phyloP scores from a whole-genome alignment of 345 rosid species.

The Fremontodendron californicum region DNA sequence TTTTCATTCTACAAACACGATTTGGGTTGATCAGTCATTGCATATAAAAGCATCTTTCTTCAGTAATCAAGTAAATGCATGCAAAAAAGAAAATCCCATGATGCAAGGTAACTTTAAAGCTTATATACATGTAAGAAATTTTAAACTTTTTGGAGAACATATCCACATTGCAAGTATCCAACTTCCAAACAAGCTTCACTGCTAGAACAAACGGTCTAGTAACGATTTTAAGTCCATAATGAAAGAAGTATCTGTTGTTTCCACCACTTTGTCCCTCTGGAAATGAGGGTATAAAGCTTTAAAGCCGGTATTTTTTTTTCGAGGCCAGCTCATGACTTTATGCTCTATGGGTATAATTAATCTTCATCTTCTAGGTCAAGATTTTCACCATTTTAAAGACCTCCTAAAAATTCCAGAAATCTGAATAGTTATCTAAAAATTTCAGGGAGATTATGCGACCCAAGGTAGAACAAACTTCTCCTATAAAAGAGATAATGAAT shows the following conservation, averaged over 20 bases:
- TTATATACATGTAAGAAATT: not conserved
- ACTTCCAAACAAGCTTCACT: slow-evolving; percentile 1
- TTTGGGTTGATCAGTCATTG: not conserved
- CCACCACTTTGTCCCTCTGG: not conserved
- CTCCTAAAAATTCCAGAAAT: not conserved
- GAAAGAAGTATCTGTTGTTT: not conserved
- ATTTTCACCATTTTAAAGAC: not conserved
- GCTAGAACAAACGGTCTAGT: not conserved
- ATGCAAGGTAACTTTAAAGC: not conserved
- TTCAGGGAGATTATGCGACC: not conserved
- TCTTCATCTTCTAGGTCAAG: not conserved
- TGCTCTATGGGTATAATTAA: not conserved
- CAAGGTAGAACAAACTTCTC: not conserved
- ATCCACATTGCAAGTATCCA: not conserved
- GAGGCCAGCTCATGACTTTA: not conserved
- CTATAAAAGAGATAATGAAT: not conserved
- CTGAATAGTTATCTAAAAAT: not conserved
- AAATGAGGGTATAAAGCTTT: not conserved
- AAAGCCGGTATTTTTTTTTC: not conserved
- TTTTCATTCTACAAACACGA: slow-evolving; percentile 65
- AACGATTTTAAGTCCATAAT: not conserved
- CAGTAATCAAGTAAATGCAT: not conserved
- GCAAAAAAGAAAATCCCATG: not conserved
- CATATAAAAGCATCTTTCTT: not conserved
- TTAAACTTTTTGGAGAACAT: not conserved